Evolutionary conservation across 371 early-diverging fungal species (phyloP).

Genomic region (Spraguea lophii): DNA sequence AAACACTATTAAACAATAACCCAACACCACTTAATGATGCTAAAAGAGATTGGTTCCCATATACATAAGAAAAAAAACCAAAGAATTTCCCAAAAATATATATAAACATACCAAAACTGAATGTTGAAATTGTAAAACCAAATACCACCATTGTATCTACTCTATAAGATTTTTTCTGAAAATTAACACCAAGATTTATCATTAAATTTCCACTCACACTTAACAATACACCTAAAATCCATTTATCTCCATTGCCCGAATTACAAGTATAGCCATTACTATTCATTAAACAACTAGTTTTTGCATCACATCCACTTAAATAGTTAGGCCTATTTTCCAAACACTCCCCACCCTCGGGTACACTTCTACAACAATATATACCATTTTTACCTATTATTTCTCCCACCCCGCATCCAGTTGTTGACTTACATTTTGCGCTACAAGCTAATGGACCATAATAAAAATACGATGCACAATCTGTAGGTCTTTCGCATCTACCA

Average conservation of each 20-base stretch:
- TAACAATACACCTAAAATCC: constrained; percentile 53
- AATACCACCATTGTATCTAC: constrained; percentile 28
- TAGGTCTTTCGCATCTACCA: constrained; percentile 28
- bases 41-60: constrained; percentile 62
- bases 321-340: constrained; percentile 27
- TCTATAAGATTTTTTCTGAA: constrained; percentile 58
- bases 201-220: constrained; percentile 53
- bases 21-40: constrained; percentile 60
- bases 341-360: constrained; percentile 42
- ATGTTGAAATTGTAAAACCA: constrained; percentile 18
- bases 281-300: constrained; percentile 29
- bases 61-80: constrained; percentile 56
- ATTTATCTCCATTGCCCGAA: constrained; percentile 24
- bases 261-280: constrained; percentile 38
- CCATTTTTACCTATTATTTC: constrained; percentile 4
- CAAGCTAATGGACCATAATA: constrained; percentile 47
- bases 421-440: constrained; percentile 33
- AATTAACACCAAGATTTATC: constrained; percentile 60
- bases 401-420: constrained; percentile 21
- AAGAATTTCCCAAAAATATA: constrained; percentile 56
- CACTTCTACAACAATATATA: constrained; percentile 40
- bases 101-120: constrained; percentile 50
- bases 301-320: constrained; percentile 40
- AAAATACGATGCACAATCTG: constrained; percentile 45
- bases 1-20: constrained; percentile 57